Base-by-base conservation (phyloP, 176 grass and related monocot species). In the Lolium perenne region DNA sequence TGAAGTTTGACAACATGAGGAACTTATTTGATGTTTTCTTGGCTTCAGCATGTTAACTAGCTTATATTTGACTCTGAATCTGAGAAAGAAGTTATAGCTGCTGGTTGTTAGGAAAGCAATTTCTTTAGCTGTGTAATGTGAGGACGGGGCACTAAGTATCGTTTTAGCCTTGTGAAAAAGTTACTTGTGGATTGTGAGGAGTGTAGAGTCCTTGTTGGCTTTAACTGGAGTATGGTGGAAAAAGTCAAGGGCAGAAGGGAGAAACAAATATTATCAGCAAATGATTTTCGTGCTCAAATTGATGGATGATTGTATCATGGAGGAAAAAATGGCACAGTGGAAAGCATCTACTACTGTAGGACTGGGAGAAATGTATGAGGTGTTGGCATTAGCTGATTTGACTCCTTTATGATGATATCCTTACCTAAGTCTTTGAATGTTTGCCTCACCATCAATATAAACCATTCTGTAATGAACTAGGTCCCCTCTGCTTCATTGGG, bases 51-150 rank as follows among this genome's bases (percentile, higher is more conserved):
- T 55, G n/a, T 16, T 45, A 72, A 61, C 41, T 5, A 43, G 41
- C 41, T 43, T 43, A 43, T 56, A 57, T 25, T 78, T 20, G 51
- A 58, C 70, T 49, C 16, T 88, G 22, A 50, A 70, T 70, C 46
- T 72, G 35, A 69, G 51, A 61, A 80, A 71, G 18, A 86, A 73
- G 43, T 55, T 86, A 61, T 82, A 20, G 8, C 20, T 61, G 53
- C 38, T 76, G 60, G 71, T 64, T 67, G 32, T 66, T 22, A 25
- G 8, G 26, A 69, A 67, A 48, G 47, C 47, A 82, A 62, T 56
- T 40, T 7, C 47, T 76, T 70, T 54, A 18, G 22, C 25, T 77
- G 49, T 76, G 38, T 67, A 83, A 38, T 83, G 22, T 77, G 8
- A 75, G 25, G 20, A 54, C 20, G 66, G 12, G 74, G 51, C 70